A percentile compares a stretch with the other conserved stretches of the same genome.
These are phyloP conservation scores for Metarhizium guizhouense DNA, from an alignment of 2,329 filamentous ascomycete genomes.

Conservation along the genomic window DNA sequence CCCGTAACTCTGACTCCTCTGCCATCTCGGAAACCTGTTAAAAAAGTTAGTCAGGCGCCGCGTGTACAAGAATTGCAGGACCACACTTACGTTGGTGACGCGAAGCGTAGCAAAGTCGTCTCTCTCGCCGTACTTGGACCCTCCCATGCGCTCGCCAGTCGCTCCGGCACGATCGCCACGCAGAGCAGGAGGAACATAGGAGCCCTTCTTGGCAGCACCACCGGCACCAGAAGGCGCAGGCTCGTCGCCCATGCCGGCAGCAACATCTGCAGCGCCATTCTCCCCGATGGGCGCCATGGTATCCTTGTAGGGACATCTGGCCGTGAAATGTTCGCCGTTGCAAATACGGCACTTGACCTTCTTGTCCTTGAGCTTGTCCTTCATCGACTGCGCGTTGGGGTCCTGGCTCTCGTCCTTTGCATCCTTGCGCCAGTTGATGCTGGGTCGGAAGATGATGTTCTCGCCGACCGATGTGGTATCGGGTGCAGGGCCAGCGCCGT, in stretches of 20 bases:
- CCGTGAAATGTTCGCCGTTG: conserved; percentile 97
- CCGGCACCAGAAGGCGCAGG: conserved; percentile 32
- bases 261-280: conserved; percentile 42
- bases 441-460: conserved; percentile 95
- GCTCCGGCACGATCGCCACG: conserved; percentile 56
- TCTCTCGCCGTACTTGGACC: conserved; percentile 80
- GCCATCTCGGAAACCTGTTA: conserved; percentile 86
- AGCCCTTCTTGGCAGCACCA: conserved; percentile 60
- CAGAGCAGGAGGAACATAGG: conserved; percentile 91
- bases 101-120: conserved; percentile 94
- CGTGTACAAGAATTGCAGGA: conserved; percentile 1
- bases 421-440: conserved; percentile 87
- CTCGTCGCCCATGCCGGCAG: conserved; percentile 46
- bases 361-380: conserved; percentile 90
- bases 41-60: conserved; percentile 16
- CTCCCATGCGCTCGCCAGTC: conserved; percentile 69
- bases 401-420: conserved; percentile 73
- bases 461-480: conserved; percentile 93
- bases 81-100: conserved; percentile 84
- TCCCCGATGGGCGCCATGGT: conserved; percentile 87
- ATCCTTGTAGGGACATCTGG: conserved; percentile 98
- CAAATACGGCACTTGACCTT: conserved; percentile 99
- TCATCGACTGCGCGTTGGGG: conserved; percentile 63
- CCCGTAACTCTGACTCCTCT: conserved; percentile 88
- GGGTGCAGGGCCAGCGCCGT: conserved; percentile 69